Evolutionary conservation across 139 green algal species (phyloP), one percentile per base, ranked within the genome.

Genomic region (Bryopsis sp.): DNA sequence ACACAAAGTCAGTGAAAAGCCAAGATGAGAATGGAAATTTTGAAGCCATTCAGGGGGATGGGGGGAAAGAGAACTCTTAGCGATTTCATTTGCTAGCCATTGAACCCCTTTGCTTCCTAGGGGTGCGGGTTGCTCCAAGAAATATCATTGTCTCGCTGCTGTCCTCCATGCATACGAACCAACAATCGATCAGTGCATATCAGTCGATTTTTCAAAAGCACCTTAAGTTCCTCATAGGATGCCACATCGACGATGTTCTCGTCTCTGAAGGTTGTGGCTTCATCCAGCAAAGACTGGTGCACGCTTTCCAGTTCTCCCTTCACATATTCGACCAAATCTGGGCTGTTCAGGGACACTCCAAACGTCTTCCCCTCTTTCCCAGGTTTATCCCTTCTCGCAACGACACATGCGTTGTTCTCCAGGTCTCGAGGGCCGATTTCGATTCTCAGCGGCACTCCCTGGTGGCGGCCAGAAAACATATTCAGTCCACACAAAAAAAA

Each of bases 351-450:
- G 0, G 89, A 64, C 1, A 97, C 82, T 1, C 90, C 92, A 74
- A 96, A 87, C 71, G 87, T 61, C 83, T 99, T 99, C 72, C 93
- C 93, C 71, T 95, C 87, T 83, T 97, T 97, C 58, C 94, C 94
- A 48, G 79, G 76, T 37, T 31, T 28, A 70, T 65, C 58, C 5
- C 58, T 15, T 3, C 58, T 31, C 39, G 32, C 39, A 35, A 33
- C 43, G 7, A 65, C 58, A 65, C 58, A 65, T 26, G 32, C 43
- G 26, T 43, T 5, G 7, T 65, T 65, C 15, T 7, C 58, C n/a
- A 65, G 29, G 24, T 65, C 58, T 36, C 76, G 64, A 38, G 67
- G 47, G 15, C 39, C 67, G 3, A 67, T 34, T 5, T 48, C 67
- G 48, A 47, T 50, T 29, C 39, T 7, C 8, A 70, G 39, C n/a